phyloP scores from a whole-genome alignment of 1,139 yeast genomes.

The Kodamaea alishanica region DNA sequence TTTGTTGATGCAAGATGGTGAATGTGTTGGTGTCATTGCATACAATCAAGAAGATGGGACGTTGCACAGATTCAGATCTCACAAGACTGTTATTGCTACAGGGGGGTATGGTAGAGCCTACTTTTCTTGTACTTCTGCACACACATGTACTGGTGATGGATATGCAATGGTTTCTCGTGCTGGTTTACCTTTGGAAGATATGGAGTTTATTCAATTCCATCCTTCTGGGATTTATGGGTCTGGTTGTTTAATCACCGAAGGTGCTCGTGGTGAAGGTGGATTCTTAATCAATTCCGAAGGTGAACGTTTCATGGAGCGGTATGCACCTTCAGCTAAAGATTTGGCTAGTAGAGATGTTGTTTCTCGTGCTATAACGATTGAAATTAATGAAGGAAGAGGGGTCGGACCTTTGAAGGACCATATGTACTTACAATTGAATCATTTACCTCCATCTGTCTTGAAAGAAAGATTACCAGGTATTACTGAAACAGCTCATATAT shows the following conservation, averaged over 20 bases:
- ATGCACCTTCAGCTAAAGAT: constrained; percentile 98
- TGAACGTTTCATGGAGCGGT: constrained; percentile 99
- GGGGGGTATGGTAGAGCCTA: constrained; percentile 99
- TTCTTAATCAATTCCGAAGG: constrained; percentile 94
- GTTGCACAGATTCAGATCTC: constrained; percentile 94
- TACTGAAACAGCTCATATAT: constrained; percentile 96
- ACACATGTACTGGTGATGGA: constrained; percentile 99
- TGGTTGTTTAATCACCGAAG: constrained; percentile 97
- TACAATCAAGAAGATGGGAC: constrained; percentile 99
- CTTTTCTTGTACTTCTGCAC: constrained; percentile 98
- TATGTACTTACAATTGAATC: constrained; percentile 90
- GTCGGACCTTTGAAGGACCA: constrained; percentile 96
- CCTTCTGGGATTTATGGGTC: constrained; percentile 99
- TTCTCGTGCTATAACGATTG: constrained; percentile 97
- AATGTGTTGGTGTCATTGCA: constrained; percentile 94
- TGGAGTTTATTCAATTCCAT: constrained; percentile 98
- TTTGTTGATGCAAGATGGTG: constrained; percentile 91
- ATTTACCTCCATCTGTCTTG: constrained; percentile 86
- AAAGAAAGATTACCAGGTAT: constrained; percentile 98
- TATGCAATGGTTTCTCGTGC: constrained; percentile 98
- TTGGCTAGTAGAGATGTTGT: constrained; percentile 98
- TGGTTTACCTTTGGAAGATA: constrained; percentile 94
- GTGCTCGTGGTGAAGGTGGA: constrained; percentile 99
- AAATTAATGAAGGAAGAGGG: constrained; percentile 98
- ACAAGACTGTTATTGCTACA: constrained; percentile 93